Conservation (phyloP, 208 protist genomes). For the Tritrichomonas musculus region DNA sequence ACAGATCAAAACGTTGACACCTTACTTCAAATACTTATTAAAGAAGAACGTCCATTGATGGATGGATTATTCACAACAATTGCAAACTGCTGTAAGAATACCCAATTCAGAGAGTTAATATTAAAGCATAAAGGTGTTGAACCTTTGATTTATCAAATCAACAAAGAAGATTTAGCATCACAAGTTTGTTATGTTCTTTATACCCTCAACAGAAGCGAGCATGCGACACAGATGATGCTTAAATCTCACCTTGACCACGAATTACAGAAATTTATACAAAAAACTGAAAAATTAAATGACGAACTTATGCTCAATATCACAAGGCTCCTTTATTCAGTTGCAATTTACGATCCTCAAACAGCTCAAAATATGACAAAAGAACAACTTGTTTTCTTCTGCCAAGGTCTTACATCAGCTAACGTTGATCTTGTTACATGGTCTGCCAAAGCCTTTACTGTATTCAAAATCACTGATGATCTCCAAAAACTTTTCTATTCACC, state of each 20-base stretch:
- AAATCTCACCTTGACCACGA: neutral
- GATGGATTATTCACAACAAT: neutral
- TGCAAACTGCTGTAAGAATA: slow-evolving; percentile 14
- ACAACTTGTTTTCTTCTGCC: neutral
- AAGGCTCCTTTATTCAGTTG: neutral
- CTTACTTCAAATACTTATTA: neutral
- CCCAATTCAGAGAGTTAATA: neutral
- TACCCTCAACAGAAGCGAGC: neutral
- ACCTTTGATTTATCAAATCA: neutral
- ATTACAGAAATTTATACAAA: neutral
- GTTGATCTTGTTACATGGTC: neutral
- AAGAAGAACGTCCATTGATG: neutral
- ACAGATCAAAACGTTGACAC: neutral
- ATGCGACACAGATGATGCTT: neutral
- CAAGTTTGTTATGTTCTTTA: slow-evolving; percentile 16
- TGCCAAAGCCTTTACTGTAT: neutral
- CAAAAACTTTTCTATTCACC: neutral
- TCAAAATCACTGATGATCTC: neutral
- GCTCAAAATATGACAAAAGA: neutral
- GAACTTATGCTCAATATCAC: slow-evolving; percentile 1
- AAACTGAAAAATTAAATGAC: neutral
- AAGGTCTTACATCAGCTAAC: neutral
- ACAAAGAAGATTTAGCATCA: slow-evolving; percentile 16
- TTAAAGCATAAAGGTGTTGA: neutral
- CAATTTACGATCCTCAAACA: neutral